Evolutionary conservation across 345 rosid species (phyloP).

Genomic region (Viola odorata): DNA sequence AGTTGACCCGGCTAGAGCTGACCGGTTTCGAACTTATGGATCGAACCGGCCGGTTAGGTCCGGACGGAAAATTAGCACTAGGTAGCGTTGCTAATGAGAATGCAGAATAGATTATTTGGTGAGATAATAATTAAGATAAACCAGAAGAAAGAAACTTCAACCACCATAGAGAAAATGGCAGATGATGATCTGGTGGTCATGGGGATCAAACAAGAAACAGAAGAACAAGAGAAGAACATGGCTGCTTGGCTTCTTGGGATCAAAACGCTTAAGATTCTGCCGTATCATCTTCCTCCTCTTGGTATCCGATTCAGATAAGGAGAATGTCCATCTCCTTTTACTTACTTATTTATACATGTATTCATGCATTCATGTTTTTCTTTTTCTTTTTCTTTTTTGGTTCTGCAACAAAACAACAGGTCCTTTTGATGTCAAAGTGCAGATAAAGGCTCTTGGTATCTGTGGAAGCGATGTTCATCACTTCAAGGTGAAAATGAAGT

Average conservation of each 20-base stretch:
- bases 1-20: too few species aligned
- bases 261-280: constrained; percentile 48
- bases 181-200: neutral
- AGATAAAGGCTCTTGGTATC: constrained; percentile 56
- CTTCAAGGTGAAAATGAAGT: constrained; percentile 38
- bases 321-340: neutral
- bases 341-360: neutral
- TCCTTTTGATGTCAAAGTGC: constrained; percentile 47
- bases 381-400: neutral
- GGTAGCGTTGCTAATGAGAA: too few species aligned
- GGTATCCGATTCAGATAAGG: constrained; percentile 19
- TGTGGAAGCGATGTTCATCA: constrained; percentile 67
- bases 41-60: too few species aligned
- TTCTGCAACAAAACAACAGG: too few species aligned
- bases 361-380: neutral
- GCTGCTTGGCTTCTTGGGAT: constrained; percentile 24
- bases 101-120: too few species aligned
- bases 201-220: constrained; percentile 14
- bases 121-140: too few species aligned
- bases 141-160: too few species aligned
- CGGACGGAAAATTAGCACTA: too few species aligned
- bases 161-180: constrained; percentile 21
- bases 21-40: too few species aligned
- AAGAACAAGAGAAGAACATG: constrained; percentile 34
- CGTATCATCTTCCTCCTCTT: constrained; percentile 49